Evolutionary conservation across 2,329 filamentous ascomycete species (phyloP), one percentile per base, ranked within the genome.

Genomic region (Cordyceps militaris): DNA sequence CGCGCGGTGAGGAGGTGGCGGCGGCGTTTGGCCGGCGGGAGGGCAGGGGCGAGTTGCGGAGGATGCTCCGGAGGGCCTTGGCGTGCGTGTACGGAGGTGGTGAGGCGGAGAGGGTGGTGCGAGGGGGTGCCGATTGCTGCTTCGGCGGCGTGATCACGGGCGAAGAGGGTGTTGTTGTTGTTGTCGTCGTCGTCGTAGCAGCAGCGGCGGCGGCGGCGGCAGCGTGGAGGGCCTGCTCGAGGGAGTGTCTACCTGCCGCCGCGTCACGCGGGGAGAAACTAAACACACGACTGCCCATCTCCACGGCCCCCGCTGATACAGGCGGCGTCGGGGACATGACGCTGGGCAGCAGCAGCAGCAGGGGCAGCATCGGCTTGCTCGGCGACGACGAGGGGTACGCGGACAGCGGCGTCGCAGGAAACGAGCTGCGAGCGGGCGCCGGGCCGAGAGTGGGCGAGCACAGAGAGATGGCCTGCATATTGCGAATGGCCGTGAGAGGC

Each of bases 1-100:
- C 83, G 5, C 74, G 69, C 1, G 81, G 79, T 9, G 79, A 78
- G 32, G 73, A 71, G 3, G 79, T 74, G 21, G 71, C 11, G 52
- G 24, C n/a, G 24, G 44, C 14, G 42, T 38, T 21, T 11, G 79
- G 3, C 7, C 38, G 55, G 8, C 73, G 69, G 1, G 81, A 79
- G 21, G 82, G 81, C 7, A 86, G 73, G 19, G 84, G 84, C 4
- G 84, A 87, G 73, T 87, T 87, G 55, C 83, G 80, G 23, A 87
- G 76, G 64, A 87, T 87, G 69, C 82, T 85, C 66, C 81, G 83
- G 10, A 86, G 76, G 43, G 75, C 73, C 57, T 77, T 77, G 34
- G 83, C 79, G 61, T 83, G 83, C 1, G 74, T 79, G 64, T 87
- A 86, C 2, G 84, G 84, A 3, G 77, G 71, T 24, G 72, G 72